phyloP scores from a whole-genome alignment of 2,329 filamentous ascomycete species.

The Nothopassalora personata region DNA sequence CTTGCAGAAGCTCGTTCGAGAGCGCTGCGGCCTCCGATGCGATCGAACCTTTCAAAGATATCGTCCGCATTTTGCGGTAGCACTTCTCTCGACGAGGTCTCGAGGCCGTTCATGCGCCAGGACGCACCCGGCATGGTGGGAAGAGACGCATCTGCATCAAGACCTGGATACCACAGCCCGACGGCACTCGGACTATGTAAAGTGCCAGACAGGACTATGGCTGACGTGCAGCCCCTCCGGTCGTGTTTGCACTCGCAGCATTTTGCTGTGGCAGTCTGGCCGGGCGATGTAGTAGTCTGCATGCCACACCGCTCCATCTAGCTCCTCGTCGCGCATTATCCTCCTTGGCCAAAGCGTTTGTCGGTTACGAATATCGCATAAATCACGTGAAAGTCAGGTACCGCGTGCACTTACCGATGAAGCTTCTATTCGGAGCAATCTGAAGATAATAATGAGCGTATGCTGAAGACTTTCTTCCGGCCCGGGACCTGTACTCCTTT shows the following conservation, averaged over 20 bases:
- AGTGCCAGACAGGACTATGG: too few relatives aligned
- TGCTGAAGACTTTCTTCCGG: constrained; percentile 70
- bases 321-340: not conserved
- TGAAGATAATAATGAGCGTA: constrained; percentile 89
- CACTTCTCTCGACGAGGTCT: too few relatives aligned
- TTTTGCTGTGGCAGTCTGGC: not conserved
- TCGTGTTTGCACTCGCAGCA: not conserved
- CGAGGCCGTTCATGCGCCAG: too few relatives aligned
- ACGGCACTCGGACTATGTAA: too few relatives aligned
- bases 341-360: not conserved
- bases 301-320: not conserved
- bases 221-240: too few relatives aligned
- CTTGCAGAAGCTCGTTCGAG: too few relatives aligned
- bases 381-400: not conserved
- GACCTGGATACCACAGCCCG: too few relatives aligned
- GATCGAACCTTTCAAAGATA: too few relatives aligned
- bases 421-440: constrained; percentile 64
- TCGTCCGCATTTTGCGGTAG: too few relatives aligned
- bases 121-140: too few relatives aligned
- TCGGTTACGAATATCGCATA: not conserved
- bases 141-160: too few relatives aligned
- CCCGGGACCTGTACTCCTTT: constrained; percentile 55
- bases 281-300: not conserved
- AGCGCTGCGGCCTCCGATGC: too few relatives aligned
- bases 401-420: constrained; percentile 56